Conservation (phyloP, 2,329 filamentous ascomycete species). For the Alternaria dauci region DNA sequence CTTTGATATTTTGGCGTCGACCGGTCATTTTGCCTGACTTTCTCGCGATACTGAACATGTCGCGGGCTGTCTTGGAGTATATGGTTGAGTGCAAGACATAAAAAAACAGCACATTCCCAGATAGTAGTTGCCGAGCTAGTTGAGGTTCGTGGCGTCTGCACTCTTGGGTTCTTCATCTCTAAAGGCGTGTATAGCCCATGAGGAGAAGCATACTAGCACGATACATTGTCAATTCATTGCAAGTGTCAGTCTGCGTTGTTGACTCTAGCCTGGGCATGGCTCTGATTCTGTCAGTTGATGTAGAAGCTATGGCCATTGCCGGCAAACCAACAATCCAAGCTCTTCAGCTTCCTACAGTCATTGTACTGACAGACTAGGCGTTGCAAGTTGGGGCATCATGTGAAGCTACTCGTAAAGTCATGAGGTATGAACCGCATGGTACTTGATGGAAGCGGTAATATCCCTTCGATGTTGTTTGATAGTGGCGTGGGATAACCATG, state of each 20-base stretch:
- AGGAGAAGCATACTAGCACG: background rate
- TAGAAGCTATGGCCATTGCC: background rate
- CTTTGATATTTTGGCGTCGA: background rate
- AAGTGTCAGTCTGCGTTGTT: background rate
- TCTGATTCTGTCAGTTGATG: conserved; percentile 5
- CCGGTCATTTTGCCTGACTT: background rate
- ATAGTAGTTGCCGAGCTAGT: conserved; percentile 8
- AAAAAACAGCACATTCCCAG: conserved; percentile 12
- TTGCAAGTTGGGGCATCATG: background rate
- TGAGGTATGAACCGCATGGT: background rate
- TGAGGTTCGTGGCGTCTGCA: conserved; percentile 4
- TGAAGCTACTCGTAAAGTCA: background rate
- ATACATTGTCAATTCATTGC: conserved; percentile 2
- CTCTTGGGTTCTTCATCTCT: conserved; percentile 3
- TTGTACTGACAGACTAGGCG: background rate
- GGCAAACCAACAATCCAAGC: conserved; percentile 8
- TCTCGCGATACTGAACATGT: conserved; percentile 13
- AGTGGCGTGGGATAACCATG: background rate
- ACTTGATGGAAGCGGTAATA: background rate
- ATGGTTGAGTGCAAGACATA: conserved; percentile 18
- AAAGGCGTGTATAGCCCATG: background rate
- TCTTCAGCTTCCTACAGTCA: background rate
- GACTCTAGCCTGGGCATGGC: conserved; percentile 10
- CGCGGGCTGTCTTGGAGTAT: conserved; percentile 18
- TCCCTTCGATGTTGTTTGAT: background rate